A percentile compares a stretch with the other conserved stretches of the same genome.
Conservation (phyloP, 306 rosid genomes). For the Crataegus laevigata region DNA sequence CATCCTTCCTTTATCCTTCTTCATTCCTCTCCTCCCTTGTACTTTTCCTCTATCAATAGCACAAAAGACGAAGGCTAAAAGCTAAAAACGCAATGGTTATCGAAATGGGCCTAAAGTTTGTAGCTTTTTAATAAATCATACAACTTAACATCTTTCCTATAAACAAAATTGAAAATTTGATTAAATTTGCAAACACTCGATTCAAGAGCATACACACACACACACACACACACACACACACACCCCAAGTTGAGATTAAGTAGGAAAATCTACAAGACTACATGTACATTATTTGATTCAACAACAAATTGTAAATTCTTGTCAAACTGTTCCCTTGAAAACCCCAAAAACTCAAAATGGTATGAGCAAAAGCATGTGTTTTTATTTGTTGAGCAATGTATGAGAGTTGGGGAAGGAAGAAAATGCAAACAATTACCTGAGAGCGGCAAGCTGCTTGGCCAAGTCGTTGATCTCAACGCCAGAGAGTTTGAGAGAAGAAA, state of each 20-base stretch:
- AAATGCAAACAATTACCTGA: constrained; percentile 19
- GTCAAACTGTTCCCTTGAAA: constrained; percentile 24
- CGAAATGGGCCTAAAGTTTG: neutral
- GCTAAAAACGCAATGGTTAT: too few species aligned
- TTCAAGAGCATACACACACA: neutral
- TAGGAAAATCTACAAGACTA: too few species aligned
- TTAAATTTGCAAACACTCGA: neutral
- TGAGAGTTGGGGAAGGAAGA: neutral
- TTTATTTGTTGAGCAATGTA: neutral
- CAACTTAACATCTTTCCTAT: neutral
- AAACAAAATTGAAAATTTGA: neutral
- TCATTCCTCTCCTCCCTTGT: too few species aligned
- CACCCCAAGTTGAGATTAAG: neutral
- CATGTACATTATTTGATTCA: neutral
- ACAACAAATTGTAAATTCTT: neutral
- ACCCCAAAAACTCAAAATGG: neutral
- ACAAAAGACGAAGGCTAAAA: too few species aligned
- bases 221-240: neutral
- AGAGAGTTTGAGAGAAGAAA: constrained; percentile 51
- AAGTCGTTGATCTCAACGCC: constrained; percentile 43
- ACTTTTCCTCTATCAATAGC: too few species aligned
- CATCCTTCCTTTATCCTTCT: too few species aligned
- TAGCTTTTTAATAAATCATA: neutral
- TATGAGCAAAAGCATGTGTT: neutral
- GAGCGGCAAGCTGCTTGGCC: constrained; percentile 33